Conservation (phyloP, 1,284 basidiomycete species). For the Cutaneotrichosporon curvatum region DNA sequence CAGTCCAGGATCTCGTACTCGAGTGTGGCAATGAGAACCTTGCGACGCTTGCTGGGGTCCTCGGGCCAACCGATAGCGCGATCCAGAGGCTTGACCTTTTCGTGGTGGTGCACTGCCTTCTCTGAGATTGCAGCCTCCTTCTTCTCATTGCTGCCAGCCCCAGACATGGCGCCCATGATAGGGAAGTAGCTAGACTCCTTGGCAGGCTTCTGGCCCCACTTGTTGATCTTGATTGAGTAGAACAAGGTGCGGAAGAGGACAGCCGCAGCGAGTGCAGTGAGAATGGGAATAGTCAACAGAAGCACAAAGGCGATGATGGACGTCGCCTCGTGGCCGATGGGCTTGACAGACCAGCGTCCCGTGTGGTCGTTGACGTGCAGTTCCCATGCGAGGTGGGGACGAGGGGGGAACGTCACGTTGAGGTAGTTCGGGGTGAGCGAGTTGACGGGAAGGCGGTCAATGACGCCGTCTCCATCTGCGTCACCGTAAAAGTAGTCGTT, state of each 20-base stretch:
- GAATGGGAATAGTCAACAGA: constrained; percentile 67
- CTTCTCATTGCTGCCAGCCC: constrained; percentile 47
- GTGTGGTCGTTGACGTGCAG: constrained; percentile 68
- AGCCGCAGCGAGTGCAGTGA: constrained; percentile 74
- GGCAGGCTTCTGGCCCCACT: constrained; percentile 67
- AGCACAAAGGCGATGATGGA: constrained; percentile 79
- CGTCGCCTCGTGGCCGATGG: constrained; percentile 69
- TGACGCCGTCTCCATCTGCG: constrained; percentile 70
- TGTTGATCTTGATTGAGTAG: constrained; percentile 89
- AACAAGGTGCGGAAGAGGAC: constrained; percentile 87
- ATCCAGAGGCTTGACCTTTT: constrained; percentile 52
- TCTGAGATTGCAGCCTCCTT: constrained; percentile 37
- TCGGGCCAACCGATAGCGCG: constrained; percentile 89
- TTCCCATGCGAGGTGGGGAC: constrained; percentile 70
- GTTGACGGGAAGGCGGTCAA: constrained; percentile 84
- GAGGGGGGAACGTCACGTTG: constrained; percentile 62
- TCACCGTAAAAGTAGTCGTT: constrained; percentile 89
- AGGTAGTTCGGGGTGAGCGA: constrained; percentile 70
- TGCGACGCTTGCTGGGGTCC: constrained; percentile 76
- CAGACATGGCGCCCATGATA: constrained; percentile 56
- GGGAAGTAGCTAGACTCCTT: constrained; percentile 48
- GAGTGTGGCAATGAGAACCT: constrained; percentile 79
- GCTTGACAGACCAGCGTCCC: constrained; percentile 67
- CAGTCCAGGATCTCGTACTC: constrained; percentile 94
- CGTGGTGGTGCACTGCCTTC: constrained; percentile 43